Percentiles rank a stretch among this genome's conserved stretches.
Conservation (phyloP, 2,329 filamentous ascomycete genomes). For the Nectriaceae sp. region DNA sequence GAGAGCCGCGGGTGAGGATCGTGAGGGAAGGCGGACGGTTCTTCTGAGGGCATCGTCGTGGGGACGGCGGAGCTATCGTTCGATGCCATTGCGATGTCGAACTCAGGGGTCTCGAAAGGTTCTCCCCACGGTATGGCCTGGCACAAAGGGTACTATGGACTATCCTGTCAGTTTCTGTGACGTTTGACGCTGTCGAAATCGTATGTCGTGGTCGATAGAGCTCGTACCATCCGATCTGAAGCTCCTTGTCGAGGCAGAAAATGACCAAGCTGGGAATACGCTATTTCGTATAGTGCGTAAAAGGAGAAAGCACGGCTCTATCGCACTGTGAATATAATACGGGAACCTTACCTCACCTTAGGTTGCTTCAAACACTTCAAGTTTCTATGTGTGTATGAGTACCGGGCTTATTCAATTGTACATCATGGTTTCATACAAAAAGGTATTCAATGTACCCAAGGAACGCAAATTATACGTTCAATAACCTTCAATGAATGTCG, state of each 20-base stretch:
- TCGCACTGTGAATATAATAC: slow-evolving; percentile 16
- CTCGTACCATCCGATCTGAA: not conserved
- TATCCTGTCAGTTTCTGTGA: not conserved
- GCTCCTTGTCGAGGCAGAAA: not conserved
- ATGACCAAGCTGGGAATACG: slow-evolving; percentile 5
- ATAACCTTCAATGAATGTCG: too few relatives aligned
- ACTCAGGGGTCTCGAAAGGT: not conserved
- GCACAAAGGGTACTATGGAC: too few relatives aligned
- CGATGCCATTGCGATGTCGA: slow-evolving; percentile 11
- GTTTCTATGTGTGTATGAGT: too few relatives aligned
- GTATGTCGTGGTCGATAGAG: not conserved
- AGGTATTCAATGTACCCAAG: too few relatives aligned
- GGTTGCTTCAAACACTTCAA: too few relatives aligned
- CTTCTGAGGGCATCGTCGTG: slow-evolving; percentile 14
- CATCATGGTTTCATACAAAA: too few relatives aligned
- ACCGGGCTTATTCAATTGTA: too few relatives aligned
- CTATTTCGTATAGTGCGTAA: slow-evolving; percentile 18
- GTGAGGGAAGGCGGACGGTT: slow-evolving; percentile 24
- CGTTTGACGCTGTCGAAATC: not conserved
- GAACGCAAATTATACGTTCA: too few relatives aligned
- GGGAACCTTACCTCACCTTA: too few relatives aligned
- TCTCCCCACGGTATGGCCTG: not conserved
- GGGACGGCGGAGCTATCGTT: slow-evolving; percentile 12
- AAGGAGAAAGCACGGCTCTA: slow-evolving; percentile 8
- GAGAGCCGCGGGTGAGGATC: slow-evolving; percentile 52